Conservation (phyloP, 192 early-diverging fungal species). For the Umbelopsis sp. region DNA sequence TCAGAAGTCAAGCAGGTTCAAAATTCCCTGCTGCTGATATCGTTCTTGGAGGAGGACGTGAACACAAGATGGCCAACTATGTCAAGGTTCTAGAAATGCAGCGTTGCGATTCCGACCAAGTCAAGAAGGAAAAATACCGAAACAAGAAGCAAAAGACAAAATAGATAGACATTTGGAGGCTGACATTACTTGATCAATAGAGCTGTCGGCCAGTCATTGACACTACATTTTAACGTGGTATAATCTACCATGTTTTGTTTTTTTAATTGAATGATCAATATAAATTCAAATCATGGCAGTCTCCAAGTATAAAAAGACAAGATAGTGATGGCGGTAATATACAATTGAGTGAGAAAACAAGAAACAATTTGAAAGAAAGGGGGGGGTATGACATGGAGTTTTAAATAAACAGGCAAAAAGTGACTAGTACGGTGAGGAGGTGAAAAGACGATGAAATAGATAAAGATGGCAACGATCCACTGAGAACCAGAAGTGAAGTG, state of each 20-base stretch:
- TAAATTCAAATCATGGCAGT: neutral
- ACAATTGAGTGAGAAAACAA: conserved; percentile 14
- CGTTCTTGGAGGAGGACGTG: conserved; percentile 34
- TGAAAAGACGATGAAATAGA: neutral
- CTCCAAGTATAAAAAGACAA: neutral
- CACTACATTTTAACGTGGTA: too few relatives aligned
- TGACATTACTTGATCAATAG: neutral
- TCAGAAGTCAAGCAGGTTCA: neutral
- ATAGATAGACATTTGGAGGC: neutral
- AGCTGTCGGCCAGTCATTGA: neutral
- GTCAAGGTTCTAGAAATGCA: conserved; percentile 22
- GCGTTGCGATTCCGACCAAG: conserved; percentile 37
- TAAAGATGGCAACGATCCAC: neutral
- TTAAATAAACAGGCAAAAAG: neutral
- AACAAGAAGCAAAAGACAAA: conserved; percentile 23
- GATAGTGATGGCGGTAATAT: conserved; percentile 1
- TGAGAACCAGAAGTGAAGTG: conserved; percentile 20
- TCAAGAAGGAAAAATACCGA: conserved; percentile 39
- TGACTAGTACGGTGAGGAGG: neutral
- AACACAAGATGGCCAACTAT: conserved; percentile 23
- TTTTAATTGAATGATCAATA: neutral
- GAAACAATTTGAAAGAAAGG: neutral
- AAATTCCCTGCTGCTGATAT: conserved; percentile 15
- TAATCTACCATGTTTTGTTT: neutral
- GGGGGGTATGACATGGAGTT: neutral